phyloP scores from a whole-genome alignment of 306 rosid species.

The Cucumis sativus region Cucumber_9930_V3 NC_026660.2:6882501-6883000 shows the following conservation, averaged over 20 bases:
- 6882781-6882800: background rate
- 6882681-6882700: background rate
- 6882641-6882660: background rate
- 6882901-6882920: background rate
- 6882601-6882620: background rate
- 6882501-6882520: background rate
- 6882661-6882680: background rate
- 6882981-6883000: background rate
- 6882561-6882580: background rate
- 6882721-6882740: too few species aligned
- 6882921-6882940: background rate
- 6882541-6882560: background rate
- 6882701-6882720: too few species aligned
- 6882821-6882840: too few species aligned
- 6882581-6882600: background rate
- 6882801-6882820: background rate
- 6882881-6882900: background rate
- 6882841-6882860: too few species aligned
- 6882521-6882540: background rate
- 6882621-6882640: background rate
- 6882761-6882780: background rate
- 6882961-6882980: too few species aligned
- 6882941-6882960: background rate
- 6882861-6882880: too few species aligned
- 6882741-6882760: background rate